Conservation (phyloP, 345 rosid genomes). For the Brassica nigra region DNA sequence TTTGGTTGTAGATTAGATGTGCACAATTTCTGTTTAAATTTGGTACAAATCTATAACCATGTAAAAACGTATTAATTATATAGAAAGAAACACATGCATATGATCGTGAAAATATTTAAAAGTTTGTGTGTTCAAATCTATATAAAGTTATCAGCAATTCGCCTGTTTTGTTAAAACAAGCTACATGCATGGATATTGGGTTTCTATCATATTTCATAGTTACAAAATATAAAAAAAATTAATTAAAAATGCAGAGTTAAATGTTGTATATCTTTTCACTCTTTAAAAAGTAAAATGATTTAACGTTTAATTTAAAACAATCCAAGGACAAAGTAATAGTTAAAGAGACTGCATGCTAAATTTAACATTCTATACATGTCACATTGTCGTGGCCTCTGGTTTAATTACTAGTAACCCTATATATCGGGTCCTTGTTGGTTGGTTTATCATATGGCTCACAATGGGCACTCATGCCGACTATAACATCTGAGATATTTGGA, state of each 20-base stretch:
- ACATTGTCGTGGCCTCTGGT: too few relatives aligned
- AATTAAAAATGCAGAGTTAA: not conserved
- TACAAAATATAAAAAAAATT: too few relatives aligned
- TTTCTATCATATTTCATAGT: too few relatives aligned
- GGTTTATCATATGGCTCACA: too few relatives aligned
- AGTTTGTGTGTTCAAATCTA: not conserved
- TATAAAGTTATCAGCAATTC: not conserved
- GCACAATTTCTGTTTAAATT: not conserved
- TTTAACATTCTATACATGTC: too few relatives aligned
- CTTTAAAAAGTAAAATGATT: not conserved
- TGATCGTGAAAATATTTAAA: not conserved
- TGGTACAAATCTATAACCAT: not conserved
- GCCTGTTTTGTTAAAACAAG: not conserved
- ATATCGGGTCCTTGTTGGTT: too few relatives aligned
- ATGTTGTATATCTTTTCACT: too few relatives aligned
- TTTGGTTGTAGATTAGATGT: not conserved
- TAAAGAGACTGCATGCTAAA: not conserved
- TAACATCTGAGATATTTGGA: too few relatives aligned
- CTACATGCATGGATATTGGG: not conserved
- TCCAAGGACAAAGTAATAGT: not conserved
- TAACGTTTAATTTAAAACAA: not conserved
- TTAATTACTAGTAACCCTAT: too few relatives aligned
- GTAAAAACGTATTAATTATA: not conserved
- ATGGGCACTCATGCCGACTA: slow-evolving; percentile 28
- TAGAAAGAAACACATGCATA: not conserved